Evolutionary conservation across 2,329 filamentous ascomycete species (phyloP).

Genomic region (Samsoniella hepiali): DNA sequence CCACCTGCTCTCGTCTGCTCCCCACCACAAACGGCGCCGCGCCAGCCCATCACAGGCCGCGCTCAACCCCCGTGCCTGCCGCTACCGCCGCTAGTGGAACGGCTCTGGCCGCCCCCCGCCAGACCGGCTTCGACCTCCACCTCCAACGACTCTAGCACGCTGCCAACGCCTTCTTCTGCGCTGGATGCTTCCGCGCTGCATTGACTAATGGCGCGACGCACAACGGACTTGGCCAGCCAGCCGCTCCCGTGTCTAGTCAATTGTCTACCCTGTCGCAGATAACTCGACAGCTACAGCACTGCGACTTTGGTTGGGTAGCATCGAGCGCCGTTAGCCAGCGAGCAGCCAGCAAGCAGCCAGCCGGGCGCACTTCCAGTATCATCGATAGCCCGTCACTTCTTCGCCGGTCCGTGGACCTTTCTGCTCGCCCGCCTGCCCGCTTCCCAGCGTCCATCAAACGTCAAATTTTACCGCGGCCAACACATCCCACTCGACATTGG

Average conservation of each 20-base stretch:
- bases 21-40: constrained; percentile 18
- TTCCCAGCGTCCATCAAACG: neutral
- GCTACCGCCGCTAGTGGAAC: constrained; percentile 32
- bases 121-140: constrained; percentile 13
- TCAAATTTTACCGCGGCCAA: neutral
- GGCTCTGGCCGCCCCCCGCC: constrained; percentile 22
- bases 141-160: constrained; percentile 17
- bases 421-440: neutral
- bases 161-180: constrained; percentile 8
- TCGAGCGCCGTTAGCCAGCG: constrained; percentile 11
- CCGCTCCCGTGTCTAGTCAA: constrained; percentile 8
- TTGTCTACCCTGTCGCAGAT: neutral
- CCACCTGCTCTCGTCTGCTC: constrained; percentile 5
- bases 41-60: constrained; percentile 32
- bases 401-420: constrained; percentile 2
- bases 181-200: constrained; percentile 15
- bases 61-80: constrained; percentile 31
- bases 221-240: constrained; percentile 9
- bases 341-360: neutral
- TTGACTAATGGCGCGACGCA: constrained; percentile 7
- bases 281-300: neutral
- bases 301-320: neutral
- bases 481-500: neutral
- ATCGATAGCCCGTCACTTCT: constrained; percentile 3
- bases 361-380: neutral